phyloP scores from a whole-genome alignment of 306 rosid genomes.

The Acmispon strigosus region DNA sequence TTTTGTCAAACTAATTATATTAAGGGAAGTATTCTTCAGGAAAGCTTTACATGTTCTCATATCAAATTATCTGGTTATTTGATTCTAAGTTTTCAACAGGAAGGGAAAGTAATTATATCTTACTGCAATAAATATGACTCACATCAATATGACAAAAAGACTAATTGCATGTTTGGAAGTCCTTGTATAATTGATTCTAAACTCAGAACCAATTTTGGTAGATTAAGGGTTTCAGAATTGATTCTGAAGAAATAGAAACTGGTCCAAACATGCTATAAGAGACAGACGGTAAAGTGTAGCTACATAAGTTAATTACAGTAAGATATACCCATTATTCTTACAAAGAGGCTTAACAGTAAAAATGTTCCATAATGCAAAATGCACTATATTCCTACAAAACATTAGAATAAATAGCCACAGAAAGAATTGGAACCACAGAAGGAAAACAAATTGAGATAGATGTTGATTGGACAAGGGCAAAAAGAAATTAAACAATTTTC shows the following conservation, averaged over 20 bases:
- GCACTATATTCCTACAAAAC: background rate
- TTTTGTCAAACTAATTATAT: background rate
- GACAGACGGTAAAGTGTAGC: too few species aligned
- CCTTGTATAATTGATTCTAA: too few species aligned
- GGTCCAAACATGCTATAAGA: too few species aligned
- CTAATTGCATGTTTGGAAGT: background rate
- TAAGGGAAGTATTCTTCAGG: background rate
- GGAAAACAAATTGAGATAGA: background rate
- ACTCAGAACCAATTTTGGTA: too few species aligned
- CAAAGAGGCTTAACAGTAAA: background rate
- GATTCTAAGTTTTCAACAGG: background rate
- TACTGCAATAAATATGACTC: background rate
- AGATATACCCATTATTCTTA: background rate
- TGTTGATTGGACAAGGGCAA: background rate
- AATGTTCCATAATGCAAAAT: background rate
- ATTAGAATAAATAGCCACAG: background rate
- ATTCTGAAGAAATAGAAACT: too few species aligned
- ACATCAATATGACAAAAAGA: background rate
- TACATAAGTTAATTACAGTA: background rate
- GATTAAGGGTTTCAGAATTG: too few species aligned
- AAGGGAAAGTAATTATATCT: background rate
- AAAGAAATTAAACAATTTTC: background rate
- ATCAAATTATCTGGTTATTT: background rate
- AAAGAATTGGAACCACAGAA: background rate
- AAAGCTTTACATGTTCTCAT: background rate